Evolutionary conservation across 805 yeast genomes (phyloP).

Genomic region (Huiozyma sinensis): DNA sequence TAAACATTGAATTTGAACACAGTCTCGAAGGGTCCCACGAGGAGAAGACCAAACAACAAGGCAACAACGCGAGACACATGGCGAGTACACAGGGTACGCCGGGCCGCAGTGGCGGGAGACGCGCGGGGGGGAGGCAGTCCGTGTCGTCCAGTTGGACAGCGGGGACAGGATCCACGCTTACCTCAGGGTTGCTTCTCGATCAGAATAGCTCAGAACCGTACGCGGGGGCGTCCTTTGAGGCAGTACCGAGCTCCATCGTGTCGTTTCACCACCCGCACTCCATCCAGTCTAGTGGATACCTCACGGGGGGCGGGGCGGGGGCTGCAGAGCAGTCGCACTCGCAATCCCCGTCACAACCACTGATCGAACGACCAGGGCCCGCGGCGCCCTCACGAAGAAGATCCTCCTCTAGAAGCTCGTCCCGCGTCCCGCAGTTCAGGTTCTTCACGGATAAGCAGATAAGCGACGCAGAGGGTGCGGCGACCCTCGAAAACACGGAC

Average conservation of each 20-base stretch:
- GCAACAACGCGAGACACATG: no score
- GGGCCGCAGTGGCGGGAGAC: neutral
- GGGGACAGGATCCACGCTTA: conserved; percentile 25
- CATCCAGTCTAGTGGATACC: conserved; percentile 25
- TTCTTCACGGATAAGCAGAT: conserved; percentile 80
- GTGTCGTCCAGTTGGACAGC: conserved; percentile 27
- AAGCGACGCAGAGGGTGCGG: conserved; percentile 78
- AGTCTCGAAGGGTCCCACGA: no score
- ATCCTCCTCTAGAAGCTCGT: conserved; percentile 26
- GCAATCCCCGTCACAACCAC: neutral
- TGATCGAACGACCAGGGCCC: conserved; percentile 11
- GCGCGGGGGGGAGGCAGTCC: conserved; percentile 13
- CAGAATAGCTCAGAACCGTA: conserved; percentile 62
- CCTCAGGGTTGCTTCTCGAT: conserved; percentile 29
- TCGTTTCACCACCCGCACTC: conserved; percentile 66
- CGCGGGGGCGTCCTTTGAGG: conserved; percentile 68
- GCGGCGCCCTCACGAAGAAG: conserved; percentile 14
- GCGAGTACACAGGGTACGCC: no score
- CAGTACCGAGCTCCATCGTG: conserved; percentile 67
- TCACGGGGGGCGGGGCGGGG: conserved; percentile 18
- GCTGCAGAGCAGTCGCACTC: neutral
- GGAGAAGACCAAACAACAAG: no score
- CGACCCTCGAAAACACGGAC: conserved; percentile 64
- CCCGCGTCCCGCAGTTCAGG: conserved; percentile 43
- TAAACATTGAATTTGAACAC: no score